A percentile compares a stretch with the other conserved stretches of the same genome.
Conservation (phyloP, 75 land plant species). For the Isoetes taiwanensis region DNA sequence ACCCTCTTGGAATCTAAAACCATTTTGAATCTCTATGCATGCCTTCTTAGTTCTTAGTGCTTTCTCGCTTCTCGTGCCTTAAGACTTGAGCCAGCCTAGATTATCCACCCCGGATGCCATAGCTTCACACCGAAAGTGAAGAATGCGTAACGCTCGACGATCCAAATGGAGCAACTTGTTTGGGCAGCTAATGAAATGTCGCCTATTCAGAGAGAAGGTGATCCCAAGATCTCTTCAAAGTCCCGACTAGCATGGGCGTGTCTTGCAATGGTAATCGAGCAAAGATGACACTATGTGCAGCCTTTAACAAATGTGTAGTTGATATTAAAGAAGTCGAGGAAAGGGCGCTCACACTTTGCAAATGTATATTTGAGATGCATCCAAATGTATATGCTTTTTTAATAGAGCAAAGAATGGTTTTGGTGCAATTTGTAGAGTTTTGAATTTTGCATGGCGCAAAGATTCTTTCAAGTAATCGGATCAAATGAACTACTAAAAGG, state of each 20-base stretch:
- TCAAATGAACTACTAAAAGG: no score
- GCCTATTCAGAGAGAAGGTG: conserved; percentile 63
- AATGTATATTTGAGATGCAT: conserved; percentile 55
- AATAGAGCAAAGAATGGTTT: no score
- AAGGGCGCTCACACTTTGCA: conserved; percentile 43
- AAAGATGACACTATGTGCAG: conserved; percentile 61
- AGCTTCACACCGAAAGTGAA: conserved; percentile 49
- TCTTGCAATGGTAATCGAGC: conserved; percentile 52
- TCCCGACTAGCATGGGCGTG: conserved; percentile 70
- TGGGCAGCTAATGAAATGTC: conserved; percentile 88
- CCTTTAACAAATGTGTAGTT: conserved; percentile 29
- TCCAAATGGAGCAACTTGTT: conserved; percentile 44
- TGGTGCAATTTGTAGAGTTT: no score
- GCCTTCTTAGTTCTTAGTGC: conserved; percentile 4
- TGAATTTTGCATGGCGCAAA: no score
- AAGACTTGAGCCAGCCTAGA: conserved; percentile 59
- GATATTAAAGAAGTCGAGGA: conserved; percentile 49
- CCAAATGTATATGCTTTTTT: no score
- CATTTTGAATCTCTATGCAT: no score
- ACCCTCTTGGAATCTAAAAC: no score
- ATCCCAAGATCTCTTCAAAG: conserved; percentile 38
- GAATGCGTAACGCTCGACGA: conserved; percentile 59
- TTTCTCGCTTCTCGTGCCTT: conserved; percentile 20
- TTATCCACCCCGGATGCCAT: conserved; percentile 58
- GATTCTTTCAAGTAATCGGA: no score